Evolutionary conservation across 176 grass and related monocot genomes (phyloP), one percentile per base, ranked within the genome.

Genomic region (Musa schizocarpa): DNA sequence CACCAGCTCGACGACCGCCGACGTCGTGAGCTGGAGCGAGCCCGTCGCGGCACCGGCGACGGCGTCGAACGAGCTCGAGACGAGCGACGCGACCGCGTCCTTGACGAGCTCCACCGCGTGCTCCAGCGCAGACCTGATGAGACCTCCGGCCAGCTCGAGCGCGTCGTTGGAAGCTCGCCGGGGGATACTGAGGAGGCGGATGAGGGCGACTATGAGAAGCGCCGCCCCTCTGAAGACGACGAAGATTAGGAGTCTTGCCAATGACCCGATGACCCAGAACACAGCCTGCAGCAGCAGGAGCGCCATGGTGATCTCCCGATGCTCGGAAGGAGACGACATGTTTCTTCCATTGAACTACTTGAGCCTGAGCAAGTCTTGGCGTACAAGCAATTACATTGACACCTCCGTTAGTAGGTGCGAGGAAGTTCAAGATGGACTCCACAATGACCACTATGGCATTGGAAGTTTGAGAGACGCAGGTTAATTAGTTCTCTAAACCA

Each of bases 121-220:
- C 69, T 73, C 80, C 13, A 11, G 61, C 5, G 65, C 76, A 9
- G 72, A 19, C n/a, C 57, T 71, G 16, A 85, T 1, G 3, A 51
- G 53, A 24, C 13, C 73, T 54, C 23, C 70, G 52, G 52, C 1
- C 7, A 59, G 71, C 1, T 85, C 78, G 69, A 86, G 68, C 50
- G 55, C 77, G 50, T 51, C 87, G 24, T 13, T 50, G 4, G 74
- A 81, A 9, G 77, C 81, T 56, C 83, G 74, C 0, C 87, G 69
- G 0, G 87, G 83, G 11, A 86, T 50, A 48, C 75, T 77, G 43
- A 89, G 43, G 13, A 89, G 84, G 51, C 78, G 84, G 51, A 79
- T 63, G 70, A 22, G 50, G 65, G 78, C 56, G 11, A 81, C 64
- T 43, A 61, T 9, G 58, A 83, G 43, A 25, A 78, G 75, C 43